Evolutionary conservation across 1,139 yeast species (phyloP).

Genomic region (Geotrichum klebahnii): DNA sequence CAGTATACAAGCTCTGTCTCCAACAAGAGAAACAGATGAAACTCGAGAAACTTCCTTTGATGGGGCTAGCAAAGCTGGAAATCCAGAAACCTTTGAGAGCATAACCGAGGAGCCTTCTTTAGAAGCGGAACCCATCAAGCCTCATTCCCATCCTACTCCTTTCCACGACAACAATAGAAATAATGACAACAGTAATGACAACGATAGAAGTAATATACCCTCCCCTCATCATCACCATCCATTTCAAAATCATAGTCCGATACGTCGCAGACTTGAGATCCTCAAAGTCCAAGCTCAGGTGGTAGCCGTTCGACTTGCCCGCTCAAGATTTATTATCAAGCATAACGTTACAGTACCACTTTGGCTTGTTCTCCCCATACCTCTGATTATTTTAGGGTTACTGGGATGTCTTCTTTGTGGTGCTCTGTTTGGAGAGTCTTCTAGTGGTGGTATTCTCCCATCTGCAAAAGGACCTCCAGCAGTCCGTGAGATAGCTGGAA

Average conservation of each 20-base stretch:
- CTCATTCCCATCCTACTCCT: not conserved
- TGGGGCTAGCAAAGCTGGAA: no score
- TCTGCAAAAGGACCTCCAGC: constrained; percentile 15
- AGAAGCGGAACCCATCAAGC: not conserved
- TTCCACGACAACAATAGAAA: not conserved
- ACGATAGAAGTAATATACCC: constrained; percentile 5
- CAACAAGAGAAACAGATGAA: constrained; percentile 17
- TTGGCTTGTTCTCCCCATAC: constrained; percentile 12
- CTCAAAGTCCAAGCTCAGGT: not conserved
- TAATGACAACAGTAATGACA: constrained; percentile 7
- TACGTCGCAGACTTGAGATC: not conserved
- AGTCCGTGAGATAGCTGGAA: constrained; percentile 19
- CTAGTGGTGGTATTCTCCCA: constrained; percentile 11
- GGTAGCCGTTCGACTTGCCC: not conserved
- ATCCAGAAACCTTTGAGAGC: not conserved
- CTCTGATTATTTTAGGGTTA: constrained; percentile 4
- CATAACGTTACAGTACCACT: constrained; percentile 21
- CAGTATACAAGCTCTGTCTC: constrained; percentile 10
- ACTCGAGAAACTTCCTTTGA: not conserved
- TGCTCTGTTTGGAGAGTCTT: not conserved
- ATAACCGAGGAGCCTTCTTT: constrained; percentile 7
- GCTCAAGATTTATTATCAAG: constrained; percentile 18
- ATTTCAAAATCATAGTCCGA: constrained; percentile 47
- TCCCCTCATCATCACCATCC: not conserved
- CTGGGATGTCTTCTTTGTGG: constrained; percentile 1